Percentiles rank a stretch among this genome's conserved stretches.
Evolutionary conservation across 495 filamentous ascomycete genomes (phyloP).

Genomic region (Cudoniella acicularis): DNA sequence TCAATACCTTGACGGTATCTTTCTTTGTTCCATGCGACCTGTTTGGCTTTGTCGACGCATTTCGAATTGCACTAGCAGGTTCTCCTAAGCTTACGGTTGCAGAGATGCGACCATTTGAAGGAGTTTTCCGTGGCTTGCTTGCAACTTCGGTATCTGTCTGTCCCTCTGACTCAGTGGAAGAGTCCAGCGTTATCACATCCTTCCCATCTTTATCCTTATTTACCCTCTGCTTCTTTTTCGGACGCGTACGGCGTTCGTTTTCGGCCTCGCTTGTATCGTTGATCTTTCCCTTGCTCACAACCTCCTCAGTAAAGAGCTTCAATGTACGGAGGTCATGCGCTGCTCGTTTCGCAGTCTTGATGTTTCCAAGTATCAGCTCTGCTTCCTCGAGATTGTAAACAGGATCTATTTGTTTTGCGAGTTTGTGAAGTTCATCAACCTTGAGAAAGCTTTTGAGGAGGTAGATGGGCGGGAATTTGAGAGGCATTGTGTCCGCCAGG

Average conservation of each 20-base stretch:
- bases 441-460: slow-evolving; percentile 59
- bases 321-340: slow-evolving; percentile 70
- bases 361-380: slow-evolving; percentile 65
- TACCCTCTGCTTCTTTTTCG: slow-evolving; percentile 14
- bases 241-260: background rate
- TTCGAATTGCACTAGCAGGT: background rate
- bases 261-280: background rate
- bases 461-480: slow-evolving; percentile 61
- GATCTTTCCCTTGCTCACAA: background rate
- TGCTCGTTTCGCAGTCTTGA: slow-evolving; percentile 65
- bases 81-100: background rate
- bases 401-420: slow-evolving; percentile 63
- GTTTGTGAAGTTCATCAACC: slow-evolving; percentile 49
- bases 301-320: slow-evolving; percentile 39
- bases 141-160: background rate
- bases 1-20: slow-evolving; percentile 62
- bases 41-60: background rate
- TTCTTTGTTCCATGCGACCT: background rate
- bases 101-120: background rate
- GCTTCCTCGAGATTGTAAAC: slow-evolving; percentile 75
- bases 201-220: background rate
- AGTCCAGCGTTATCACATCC: background rate
- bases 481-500: slow-evolving; percentile 10
- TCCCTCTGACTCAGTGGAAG: background rate
- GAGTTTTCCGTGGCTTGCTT: background rate